Conservation (phyloP, 176 grass and related monocot species). For the Avena insularis region DNA sequence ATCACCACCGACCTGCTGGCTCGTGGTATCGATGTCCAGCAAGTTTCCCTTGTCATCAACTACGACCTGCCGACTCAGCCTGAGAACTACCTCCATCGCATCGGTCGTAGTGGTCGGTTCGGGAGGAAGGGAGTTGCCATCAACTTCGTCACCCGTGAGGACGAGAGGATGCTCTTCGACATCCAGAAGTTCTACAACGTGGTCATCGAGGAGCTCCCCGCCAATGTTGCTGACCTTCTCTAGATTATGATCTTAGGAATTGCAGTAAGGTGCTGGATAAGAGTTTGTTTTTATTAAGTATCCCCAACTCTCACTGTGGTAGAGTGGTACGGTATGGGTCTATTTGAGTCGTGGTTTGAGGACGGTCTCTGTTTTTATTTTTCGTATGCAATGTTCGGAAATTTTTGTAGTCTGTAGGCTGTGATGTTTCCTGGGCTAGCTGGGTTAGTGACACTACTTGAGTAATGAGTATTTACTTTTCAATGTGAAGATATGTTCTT, state of each 20-base stretch:
- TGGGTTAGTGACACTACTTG: conserved; percentile 35
- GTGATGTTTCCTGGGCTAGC: conserved; percentile 39
- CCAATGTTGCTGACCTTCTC: conserved; percentile 80
- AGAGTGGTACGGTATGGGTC: conserved; percentile 45
- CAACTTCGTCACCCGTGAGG: conserved; percentile 74
- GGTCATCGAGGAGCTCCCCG: conserved; percentile 67
- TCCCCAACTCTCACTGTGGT: conserved; percentile 50
- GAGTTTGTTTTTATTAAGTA: conserved; percentile 54
- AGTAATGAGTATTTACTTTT: conserved; percentile 32
- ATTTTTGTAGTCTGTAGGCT: conserved; percentile 53
- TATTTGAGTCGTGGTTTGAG: conserved; percentile 51
- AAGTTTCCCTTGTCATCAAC: conserved; percentile 85
- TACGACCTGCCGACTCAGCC: conserved; percentile 78
- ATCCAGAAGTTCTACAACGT: conserved; percentile 87
- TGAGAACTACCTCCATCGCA: conserved; percentile 84
- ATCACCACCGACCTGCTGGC: conserved; percentile 86
- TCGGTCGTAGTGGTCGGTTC: conserved; percentile 80
- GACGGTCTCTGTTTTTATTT: conserved; percentile 35
- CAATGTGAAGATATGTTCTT: not conserved
- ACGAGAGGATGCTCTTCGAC: conserved; percentile 75
- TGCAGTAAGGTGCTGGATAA: conserved; percentile 47
- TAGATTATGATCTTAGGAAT: conserved; percentile 50
- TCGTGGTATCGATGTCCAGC: conserved; percentile 88
- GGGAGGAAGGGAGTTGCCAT: conserved; percentile 89
- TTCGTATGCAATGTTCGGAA: conserved; percentile 45